Base-by-base conservation (phyloP, 768 basidiomycete species). In the Russula abietina region DNA sequence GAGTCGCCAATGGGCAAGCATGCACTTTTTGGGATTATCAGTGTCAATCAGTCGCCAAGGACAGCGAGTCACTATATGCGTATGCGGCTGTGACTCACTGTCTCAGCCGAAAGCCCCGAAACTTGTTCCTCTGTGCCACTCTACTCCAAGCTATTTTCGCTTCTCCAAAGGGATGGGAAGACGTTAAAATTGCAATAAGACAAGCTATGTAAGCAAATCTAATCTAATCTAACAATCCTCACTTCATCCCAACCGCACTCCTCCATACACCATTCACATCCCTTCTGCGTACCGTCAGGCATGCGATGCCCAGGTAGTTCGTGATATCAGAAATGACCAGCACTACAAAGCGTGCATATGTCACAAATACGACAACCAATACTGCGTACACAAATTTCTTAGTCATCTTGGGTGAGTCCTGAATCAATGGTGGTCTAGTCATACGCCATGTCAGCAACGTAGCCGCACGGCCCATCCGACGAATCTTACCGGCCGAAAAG, bases 291-390 rank as follows among this genome's bases (percentile, higher is more conserved):
- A 97, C 93, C 17, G 90, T 93, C 71, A 97, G 93, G 76, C 93
- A 98, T 1, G 93, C 96, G 69, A 97, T 93, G 14, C 96, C 96
- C 65, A 96, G 81, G 74, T 88, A 88, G 63, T 93, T 83, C 60
- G 93, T 96, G 74, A 98, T 92, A 67, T 94, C 89, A 63, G 74
- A 75, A 69, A 95, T 93, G 59, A 95, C 92, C n/a, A 88, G 77
- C 32, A 83, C 79, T 69, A 87, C 89, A 74, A 95, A 95, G 49
- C 88, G 81, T 28, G 79, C 83, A 69, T 92, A 96, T 46, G 82
- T 80, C 69, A 85, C 65, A 60, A 91, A 72, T 3, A 93, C 88
- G 39, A 93, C 69, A 1, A 77, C 74, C 38, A 93, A 79, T 1
- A 89, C 89, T 56, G 85, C 71, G 71, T 80, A 85, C 55, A 99